Conservation (phyloP, 148 eudicot genomes). For the Vaccinium vitisidaea region DNA sequence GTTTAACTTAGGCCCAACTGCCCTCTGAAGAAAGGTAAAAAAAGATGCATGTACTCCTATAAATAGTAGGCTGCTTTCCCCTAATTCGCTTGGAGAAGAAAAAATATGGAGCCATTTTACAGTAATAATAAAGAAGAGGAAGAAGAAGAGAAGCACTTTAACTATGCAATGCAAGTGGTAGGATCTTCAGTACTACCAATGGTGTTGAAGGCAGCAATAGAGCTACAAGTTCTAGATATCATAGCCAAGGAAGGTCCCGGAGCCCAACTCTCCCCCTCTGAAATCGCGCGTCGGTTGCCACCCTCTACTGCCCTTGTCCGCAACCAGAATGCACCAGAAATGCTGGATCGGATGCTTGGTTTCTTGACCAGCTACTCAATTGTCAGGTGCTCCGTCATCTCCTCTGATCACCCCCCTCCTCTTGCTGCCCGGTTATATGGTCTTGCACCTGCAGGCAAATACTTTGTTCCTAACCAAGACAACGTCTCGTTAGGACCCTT, state of each 20-base stretch:
- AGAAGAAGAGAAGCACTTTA: not conserved
- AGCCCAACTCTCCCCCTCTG: constrained; percentile 19
- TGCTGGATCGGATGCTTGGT: constrained; percentile 48
- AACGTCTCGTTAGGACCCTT: constrained; percentile 38
- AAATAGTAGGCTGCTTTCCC: no score
- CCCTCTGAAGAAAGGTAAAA: no score
- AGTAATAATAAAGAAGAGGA: constrained; percentile 9
- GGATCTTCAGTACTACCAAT: constrained; percentile 3
- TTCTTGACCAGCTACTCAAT: constrained; percentile 29
- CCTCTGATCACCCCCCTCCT: not conserved
- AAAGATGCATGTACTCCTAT: no score
- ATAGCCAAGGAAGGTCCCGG: constrained; percentile 27
- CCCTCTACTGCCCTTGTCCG: not conserved
- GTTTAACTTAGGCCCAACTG: no score
- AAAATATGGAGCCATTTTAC: no score
- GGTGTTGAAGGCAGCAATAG: constrained; percentile 23
- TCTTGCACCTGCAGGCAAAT: constrained; percentile 26
- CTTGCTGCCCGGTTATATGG: constrained; percentile 18
- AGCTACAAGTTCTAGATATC: constrained; percentile 35
- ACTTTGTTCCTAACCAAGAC: constrained; percentile 33
- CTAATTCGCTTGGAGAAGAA: no score
- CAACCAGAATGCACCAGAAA: constrained; percentile 32
- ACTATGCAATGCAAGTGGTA: constrained; percentile 15
- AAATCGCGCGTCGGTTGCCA: constrained; percentile 25
- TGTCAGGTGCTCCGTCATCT: constrained; percentile 12